phyloP scores from a whole-genome alignment of 2,329 filamentous ascomycete genomes.

The Colletotrichum godetiae region DNA sequence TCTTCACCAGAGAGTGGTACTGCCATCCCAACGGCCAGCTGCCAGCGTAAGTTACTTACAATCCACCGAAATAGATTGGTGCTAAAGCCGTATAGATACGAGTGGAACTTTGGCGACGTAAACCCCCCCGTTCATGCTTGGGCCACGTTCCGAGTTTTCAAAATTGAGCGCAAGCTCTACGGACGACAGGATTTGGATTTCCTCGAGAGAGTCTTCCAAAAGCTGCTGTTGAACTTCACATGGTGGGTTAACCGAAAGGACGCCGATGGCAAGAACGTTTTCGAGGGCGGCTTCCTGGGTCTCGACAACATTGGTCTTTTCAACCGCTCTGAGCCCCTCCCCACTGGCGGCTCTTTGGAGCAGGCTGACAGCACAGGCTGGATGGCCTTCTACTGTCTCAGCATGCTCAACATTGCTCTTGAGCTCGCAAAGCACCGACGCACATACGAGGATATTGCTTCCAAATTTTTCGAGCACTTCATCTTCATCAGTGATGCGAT shows the following conservation, averaged over 20 bases:
- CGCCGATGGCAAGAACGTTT: slow-evolving; percentile 93
- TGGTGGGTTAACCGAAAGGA: slow-evolving; percentile 99
- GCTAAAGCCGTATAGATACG: slow-evolving; percentile 62
- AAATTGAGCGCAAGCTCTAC: slow-evolving; percentile 98
- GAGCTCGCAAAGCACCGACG: slow-evolving; percentile 95
- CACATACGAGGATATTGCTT: slow-evolving; percentile 96
- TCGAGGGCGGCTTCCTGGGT: slow-evolving; percentile 95
- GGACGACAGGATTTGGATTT: slow-evolving; percentile 95
- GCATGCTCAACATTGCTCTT: slow-evolving; percentile 96
- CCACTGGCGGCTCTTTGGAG: slow-evolving; percentile 92
- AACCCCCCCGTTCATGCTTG: slow-evolving; percentile 97
- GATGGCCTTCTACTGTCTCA: slow-evolving; percentile 98
- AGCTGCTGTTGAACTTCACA: slow-evolving; percentile 94
- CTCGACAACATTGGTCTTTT: slow-evolving; percentile 98
- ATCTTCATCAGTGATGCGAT: slow-evolving; percentile 98
- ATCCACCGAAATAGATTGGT: not conserved
- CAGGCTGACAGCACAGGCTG: slow-evolving; percentile 98
- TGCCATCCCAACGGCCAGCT: slow-evolving; percentile 98
- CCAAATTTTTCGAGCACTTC: slow-evolving; percentile 99
- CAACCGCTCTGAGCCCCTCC: slow-evolving; percentile 94
- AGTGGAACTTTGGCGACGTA: slow-evolving; percentile 98
- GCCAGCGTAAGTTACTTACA: slow-evolving; percentile 72
- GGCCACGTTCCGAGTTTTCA: slow-evolving; percentile 96
- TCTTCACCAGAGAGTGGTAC: slow-evolving; percentile 98
- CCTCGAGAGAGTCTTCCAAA: slow-evolving; percentile 95